phyloP scores from a whole-genome alignment of 129 eudicot genomes.

The Ambrosia artemisiifolia region DNA sequence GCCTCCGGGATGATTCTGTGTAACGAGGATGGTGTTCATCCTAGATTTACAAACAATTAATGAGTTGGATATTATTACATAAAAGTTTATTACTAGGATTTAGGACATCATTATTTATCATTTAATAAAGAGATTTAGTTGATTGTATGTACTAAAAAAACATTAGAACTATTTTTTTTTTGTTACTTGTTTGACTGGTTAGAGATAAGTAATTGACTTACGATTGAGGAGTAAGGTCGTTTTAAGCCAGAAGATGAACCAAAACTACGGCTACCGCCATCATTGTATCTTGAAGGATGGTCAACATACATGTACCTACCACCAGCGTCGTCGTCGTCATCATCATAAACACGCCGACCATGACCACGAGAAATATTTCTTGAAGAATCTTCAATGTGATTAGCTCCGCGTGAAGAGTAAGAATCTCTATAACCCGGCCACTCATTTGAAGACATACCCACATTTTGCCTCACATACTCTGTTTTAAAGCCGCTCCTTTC shows the following conservation, averaged over 20 bases:
- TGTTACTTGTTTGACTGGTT: background rate
- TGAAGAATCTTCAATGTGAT: conserved; percentile 35
- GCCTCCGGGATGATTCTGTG: conserved; percentile 36
- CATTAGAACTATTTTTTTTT: too few relatives aligned
- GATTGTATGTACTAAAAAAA: background rate
- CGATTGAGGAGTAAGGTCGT: conserved; percentile 39
- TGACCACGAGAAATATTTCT: conserved; percentile 31
- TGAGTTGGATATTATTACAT: background rate
- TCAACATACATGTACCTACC: conserved; percentile 37
- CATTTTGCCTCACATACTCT: conserved; percentile 31
- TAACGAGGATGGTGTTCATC: conserved; percentile 46
- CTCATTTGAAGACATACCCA: conserved; percentile 27
- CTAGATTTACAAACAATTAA: conserved; percentile 15
- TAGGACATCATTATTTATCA: background rate
- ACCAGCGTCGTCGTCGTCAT: conserved; percentile 38
- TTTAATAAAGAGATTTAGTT: background rate
- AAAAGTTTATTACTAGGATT: background rate
- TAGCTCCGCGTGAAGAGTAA: conserved; percentile 38
- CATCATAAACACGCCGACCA: conserved; percentile 28
- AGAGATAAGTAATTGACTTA: conserved; percentile 21
- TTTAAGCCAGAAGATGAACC: conserved; percentile 35
- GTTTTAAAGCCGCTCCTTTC: conserved; percentile 35
- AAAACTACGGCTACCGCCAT: conserved; percentile 28
- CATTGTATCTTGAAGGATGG: conserved; percentile 39
- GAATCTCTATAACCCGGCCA: conserved; percentile 37